These are phyloP conservation scores for Cudoniella acicularis DNA, from an alignment of 495 filamentous ascomycete genomes.

Conservation along the genomic window DNA sequence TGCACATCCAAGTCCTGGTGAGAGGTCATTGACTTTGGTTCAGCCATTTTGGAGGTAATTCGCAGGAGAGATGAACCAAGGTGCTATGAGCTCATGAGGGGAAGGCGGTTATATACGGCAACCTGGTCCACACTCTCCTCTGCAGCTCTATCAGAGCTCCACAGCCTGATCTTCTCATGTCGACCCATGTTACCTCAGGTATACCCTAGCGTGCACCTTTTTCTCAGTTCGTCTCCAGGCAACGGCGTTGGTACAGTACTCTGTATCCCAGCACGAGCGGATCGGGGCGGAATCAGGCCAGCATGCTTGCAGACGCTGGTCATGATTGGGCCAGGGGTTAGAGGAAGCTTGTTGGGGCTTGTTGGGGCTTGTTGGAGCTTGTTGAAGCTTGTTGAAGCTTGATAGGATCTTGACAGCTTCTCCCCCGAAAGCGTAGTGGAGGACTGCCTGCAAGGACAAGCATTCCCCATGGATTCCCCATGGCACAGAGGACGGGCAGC, in stretches of 20 bases:
- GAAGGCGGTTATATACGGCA: neutral
- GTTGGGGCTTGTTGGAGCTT: neutral
- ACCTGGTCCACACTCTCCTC: neutral
- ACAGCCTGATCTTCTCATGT: neutral
- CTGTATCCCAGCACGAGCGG: neutral
- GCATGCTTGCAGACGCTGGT: neutral
- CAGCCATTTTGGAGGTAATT: neutral
- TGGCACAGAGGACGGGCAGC: neutral
- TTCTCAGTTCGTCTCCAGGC: neutral
- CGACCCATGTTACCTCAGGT: neutral
- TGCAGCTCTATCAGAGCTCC: neutral
- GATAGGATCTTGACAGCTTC: neutral
- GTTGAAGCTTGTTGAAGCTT: neutral
- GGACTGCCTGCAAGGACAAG: neutral
- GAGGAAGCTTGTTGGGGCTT: neutral
- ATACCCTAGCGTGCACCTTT: neutral
- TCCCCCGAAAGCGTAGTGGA: neutral
- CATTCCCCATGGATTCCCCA: slow-evolving; percentile 2
- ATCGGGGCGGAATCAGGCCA: neutral
- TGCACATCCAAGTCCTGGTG: neutral
- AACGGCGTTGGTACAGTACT: neutral
- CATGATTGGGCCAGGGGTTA: neutral
- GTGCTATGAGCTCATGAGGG: neutral
- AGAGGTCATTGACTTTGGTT: slow-evolving; percentile 1
- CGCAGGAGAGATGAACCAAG: neutral